These are phyloP conservation scores for Rhododendron simsii DNA, from an alignment of 148 eudicot species.

Conservation along the genomic window DNA sequence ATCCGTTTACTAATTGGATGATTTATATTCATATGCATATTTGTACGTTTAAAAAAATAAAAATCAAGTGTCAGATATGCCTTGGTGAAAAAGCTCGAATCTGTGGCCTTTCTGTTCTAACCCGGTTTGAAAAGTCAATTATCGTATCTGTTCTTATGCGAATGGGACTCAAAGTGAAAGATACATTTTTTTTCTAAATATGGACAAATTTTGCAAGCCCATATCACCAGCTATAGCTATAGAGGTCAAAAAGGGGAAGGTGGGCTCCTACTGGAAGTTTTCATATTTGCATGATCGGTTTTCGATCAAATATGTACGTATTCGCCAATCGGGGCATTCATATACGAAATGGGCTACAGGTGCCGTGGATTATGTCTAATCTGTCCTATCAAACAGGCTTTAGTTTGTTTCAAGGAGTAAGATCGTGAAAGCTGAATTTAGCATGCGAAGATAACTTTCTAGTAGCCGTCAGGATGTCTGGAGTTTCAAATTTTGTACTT, in stretches of 20 bases:
- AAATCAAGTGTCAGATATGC: not conserved
- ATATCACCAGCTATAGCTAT: not conserved
- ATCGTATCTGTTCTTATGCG: too few relatives aligned
- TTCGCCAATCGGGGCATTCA: not conserved
- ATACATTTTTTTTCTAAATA: not conserved
- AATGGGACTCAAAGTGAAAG: not conserved
- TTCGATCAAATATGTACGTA: not conserved
- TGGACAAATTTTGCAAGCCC: not conserved
- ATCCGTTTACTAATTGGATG: not conserved
- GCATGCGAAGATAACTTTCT: not conserved
- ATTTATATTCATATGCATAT: not conserved
- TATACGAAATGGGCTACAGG: not conserved
- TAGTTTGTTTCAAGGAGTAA: not conserved
- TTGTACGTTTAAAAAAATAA: too few relatives aligned
- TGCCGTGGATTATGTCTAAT: not conserved
- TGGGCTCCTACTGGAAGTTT: not conserved
- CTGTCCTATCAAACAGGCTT: not conserved
- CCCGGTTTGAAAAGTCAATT: too few relatives aligned
- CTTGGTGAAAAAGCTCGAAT: not conserved
- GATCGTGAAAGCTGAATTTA: not conserved
- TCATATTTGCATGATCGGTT: not conserved
- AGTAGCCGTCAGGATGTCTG: not conserved
- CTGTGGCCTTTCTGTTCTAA: not conserved
- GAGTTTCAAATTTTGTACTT: not conserved
- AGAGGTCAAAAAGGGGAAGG: not conserved